Base-by-base conservation (phyloP, 164 flowering plant genomes). In the Paratinospora sagittata region DNA sequence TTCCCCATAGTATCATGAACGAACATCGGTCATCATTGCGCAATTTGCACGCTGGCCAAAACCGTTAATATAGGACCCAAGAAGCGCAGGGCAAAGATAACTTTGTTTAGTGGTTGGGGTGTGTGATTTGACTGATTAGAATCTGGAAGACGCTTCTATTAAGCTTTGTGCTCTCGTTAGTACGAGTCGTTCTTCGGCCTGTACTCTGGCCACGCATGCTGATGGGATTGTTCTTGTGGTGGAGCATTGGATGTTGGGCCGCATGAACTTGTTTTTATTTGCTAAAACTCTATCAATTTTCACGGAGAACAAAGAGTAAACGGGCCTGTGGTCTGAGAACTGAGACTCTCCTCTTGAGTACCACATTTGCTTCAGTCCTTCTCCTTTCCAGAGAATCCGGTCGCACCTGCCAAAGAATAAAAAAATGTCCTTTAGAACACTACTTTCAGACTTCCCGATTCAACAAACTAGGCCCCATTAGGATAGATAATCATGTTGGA, bases 281-380 rank as follows among this genome's bases (percentile, higher is more conserved):
- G 41, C 27, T 4, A 30, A 30, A 30, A 30, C 34, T 4, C 47
- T 2, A n/a, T 73, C 80, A 0, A 85, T 70, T 57, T 79, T 84
- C 27, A 85, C 89, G 1, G 91, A 81, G 76, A 92, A 92, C 8
- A 90, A 75, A 11, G 96, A 82, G 73, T 73, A 81, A 19, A 92
- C 97, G 0, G 97, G 96, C 61, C 96, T 80, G 82, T 92, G 97
- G 69, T 92, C 97, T 1, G 97, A 92, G 81, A 92, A 90, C 72
- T 66, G 87, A 1, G 85, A 88, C 70, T 90, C 97, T 0, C 90
- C 90, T 75, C 96, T 84, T 24, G 37, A 72, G 43, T 92, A 92
- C 74, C 76, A 74, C 76, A 86, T 80, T 78, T 92, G 97, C 71
- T 89, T 86, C 43, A 92, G 60, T 11, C 93, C 97, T 65, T 84